Evolutionary conservation across 208 protist genomes (phyloP).

Genomic region (Entamoeba invadens): DNA sequence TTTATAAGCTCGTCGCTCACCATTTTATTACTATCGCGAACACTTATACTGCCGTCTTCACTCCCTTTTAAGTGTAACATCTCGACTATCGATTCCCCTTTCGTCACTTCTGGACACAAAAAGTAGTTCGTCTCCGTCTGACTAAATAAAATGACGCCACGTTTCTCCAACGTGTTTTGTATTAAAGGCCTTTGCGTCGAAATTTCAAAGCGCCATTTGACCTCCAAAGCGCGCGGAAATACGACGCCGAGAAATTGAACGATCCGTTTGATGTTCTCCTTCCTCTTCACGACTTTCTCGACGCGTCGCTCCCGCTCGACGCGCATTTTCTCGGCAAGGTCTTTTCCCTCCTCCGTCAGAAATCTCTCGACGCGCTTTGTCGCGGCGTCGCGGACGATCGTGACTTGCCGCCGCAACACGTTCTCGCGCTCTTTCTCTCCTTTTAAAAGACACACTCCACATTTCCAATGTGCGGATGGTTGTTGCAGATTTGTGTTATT

Average conservation of each 20-base stretch:
- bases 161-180: not conserved
- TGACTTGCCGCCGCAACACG: not conserved
- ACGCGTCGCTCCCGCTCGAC: not conserved
- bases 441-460: not conserved
- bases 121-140: not conserved
- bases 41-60: not conserved
- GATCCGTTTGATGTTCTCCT: not conserved
- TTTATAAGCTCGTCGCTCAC: not conserved
- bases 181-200: not conserved
- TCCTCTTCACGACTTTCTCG: not conserved
- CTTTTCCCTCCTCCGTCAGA: not conserved
- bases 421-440: not conserved
- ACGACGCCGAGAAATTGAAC: not conserved
- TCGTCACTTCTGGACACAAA: not conserved
- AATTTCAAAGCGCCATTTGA: not conserved
- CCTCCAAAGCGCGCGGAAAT: not conserved
- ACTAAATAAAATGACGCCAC: not conserved
- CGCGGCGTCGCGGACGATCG: not conserved
- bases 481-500: not conserved
- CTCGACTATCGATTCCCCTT: not conserved
- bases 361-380: not conserved
- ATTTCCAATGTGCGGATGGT: not conserved
- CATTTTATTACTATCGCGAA: not conserved
- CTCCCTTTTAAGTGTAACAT: too few relatives aligned
- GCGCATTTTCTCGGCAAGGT: not conserved